These are phyloP conservation scores for Ogataea ramenticola DNA, from an alignment of 805 yeast genomes.

Conservation along the genomic window DNA sequence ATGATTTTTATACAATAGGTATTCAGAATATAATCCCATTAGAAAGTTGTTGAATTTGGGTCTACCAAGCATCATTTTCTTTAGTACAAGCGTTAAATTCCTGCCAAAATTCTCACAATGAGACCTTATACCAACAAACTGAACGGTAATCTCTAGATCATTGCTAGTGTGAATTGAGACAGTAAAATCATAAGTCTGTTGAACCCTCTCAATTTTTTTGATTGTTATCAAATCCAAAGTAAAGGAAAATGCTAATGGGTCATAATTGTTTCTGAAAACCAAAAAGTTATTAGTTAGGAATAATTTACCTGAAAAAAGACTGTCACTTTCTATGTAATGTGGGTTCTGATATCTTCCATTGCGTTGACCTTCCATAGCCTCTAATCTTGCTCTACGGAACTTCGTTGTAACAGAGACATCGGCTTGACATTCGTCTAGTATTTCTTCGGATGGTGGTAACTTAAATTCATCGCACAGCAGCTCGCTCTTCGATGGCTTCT, in stretches of 20 bases:
- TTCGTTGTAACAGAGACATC: conserved; percentile 39
- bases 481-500: conserved; percentile 60
- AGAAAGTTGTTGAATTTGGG: conserved; percentile 58
- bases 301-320: conserved; percentile 45
- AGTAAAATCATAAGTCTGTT: conserved; percentile 72
- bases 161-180: conserved; percentile 64
- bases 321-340: neutral
- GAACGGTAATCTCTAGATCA: conserved; percentile 54
- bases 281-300: conserved; percentile 69
- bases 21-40: conserved; percentile 78
- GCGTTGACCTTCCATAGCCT: conserved; percentile 3
- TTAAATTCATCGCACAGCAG: conserved; percentile 57
- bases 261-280: conserved; percentile 66
- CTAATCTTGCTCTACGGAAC: conserved; percentile 7
- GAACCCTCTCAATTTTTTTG: conserved; percentile 80
- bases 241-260: conserved; percentile 60
- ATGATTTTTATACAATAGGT: conserved; percentile 55
- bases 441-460: conserved; percentile 63
- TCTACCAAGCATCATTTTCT: conserved; percentile 56
- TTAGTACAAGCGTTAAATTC: conserved; percentile 51
- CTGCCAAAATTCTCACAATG: conserved; percentile 78
- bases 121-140: conserved; percentile 72
- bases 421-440: conserved; percentile 60
- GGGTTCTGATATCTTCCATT: neutral
- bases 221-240: conserved; percentile 69